Conservation (phyloP, 176 grass and related monocot species). For the Raddia guianensis region DNA sequence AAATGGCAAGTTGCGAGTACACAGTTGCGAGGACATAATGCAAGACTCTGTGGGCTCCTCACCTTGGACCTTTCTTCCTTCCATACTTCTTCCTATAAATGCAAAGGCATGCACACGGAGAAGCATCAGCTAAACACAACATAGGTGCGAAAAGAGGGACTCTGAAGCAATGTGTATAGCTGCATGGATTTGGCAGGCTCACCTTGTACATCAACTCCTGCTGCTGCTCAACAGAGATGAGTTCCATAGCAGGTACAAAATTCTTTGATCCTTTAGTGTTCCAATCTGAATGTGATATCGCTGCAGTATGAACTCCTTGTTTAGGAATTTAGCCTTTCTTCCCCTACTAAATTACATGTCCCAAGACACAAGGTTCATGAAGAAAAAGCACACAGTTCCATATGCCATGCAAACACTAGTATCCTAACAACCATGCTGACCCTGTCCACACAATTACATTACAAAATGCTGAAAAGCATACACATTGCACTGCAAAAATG, state of each 20-base stretch:
- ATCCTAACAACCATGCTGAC: background rate
- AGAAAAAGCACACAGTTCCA: background rate
- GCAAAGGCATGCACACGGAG: constrained; percentile 18
- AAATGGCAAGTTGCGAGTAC: constrained; percentile 31
- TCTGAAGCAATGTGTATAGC: too few species aligned
- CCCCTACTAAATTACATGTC: background rate
- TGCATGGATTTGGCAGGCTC: constrained; percentile 94
- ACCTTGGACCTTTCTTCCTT: background rate
- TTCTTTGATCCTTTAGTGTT: background rate
- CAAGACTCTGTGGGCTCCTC: constrained; percentile 23
- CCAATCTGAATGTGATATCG: background rate
- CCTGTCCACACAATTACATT: background rate
- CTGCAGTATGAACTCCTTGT: background rate
- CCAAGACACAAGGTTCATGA: background rate
- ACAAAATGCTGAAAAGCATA: background rate
- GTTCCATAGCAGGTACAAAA: constrained; percentile 67
- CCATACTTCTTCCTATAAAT: constrained; percentile 44
- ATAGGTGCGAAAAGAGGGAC: constrained; percentile 26
- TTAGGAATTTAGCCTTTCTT: constrained; percentile 1
- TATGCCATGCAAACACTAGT: background rate
- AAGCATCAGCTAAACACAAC: constrained; percentile 29
- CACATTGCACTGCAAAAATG: constrained; percentile 3
- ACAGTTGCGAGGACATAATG: constrained; percentile 35
- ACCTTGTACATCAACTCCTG: constrained; percentile 71
- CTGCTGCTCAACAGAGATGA: constrained; percentile 90